These are phyloP conservation scores for Metschnikowia rubicola DNA, from an alignment of 805 yeast genomes.

Conservation along the genomic window DNA sequence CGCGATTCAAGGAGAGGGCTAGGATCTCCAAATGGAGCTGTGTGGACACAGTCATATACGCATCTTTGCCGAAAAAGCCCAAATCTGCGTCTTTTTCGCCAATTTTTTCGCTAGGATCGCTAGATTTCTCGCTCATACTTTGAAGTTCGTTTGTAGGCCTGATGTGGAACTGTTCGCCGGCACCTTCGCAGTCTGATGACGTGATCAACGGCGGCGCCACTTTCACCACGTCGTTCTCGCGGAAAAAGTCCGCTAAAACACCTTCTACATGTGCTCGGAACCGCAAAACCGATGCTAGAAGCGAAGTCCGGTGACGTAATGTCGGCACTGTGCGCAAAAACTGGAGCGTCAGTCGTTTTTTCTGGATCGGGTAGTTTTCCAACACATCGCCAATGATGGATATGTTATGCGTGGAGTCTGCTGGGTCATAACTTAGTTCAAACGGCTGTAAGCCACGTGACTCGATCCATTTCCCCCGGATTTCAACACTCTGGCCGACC, in stretches of 20 bases:
- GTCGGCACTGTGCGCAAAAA: constrained; percentile 72
- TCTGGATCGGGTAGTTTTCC: constrained; percentile 75
- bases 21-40: constrained; percentile 87
- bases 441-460: constrained; percentile 33
- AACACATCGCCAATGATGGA: constrained; percentile 59
- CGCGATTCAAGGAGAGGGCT: constrained; percentile 70
- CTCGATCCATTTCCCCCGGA: constrained; percentile 32
- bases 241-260: constrained; percentile 53
- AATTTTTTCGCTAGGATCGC: no score
- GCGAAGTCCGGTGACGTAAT: constrained; percentile 67
- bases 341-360: constrained; percentile 65
- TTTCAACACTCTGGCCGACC: constrained; percentile 44
- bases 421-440: constrained; percentile 27
- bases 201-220: constrained; percentile 87
- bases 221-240: constrained; percentile 53
- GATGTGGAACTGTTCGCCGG: constrained; percentile 81
- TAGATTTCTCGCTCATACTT: constrained; percentile 3
- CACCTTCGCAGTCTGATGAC: constrained; percentile 93
- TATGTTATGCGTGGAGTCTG: constrained; percentile 31
- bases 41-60: constrained; percentile 84
- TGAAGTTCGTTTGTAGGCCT: constrained; percentile 30
- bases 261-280: constrained; percentile 67
- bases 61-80: constrained; percentile 60
- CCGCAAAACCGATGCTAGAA: constrained; percentile 64
- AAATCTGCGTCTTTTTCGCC: background rate